phyloP scores from a whole-genome alignment of 495 filamentous ascomycete genomes.

The Diplogelasinospora grovesii region DNA sequence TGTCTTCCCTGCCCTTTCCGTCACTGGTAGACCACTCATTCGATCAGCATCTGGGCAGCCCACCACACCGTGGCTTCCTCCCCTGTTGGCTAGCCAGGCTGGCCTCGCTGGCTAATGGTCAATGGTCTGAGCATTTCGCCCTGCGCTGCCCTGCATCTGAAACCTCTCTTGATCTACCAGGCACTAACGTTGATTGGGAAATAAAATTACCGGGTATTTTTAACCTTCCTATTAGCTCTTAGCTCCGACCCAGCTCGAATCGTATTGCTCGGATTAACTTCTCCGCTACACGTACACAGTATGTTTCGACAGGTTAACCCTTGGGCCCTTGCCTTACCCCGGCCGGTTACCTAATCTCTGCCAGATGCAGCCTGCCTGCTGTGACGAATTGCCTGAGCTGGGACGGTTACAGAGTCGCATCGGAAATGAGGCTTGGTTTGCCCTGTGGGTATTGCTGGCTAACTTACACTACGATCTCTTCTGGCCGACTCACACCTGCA shows the following conservation, averaged over 20 bases:
- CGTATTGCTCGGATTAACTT: constrained; percentile 7
- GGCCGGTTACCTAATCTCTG: constrained; percentile 1
- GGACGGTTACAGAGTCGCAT: constrained; percentile 11
- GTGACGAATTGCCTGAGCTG: background rate
- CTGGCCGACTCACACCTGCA: background rate
- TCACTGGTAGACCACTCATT: no score
- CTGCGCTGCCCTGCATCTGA: no score
- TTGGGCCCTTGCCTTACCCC: background rate
- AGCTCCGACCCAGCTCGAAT: background rate
- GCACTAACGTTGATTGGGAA: no score
- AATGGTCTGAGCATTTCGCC: no score
- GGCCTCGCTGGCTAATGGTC: no score
- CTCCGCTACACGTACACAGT: background rate
- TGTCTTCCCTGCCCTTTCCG: no score
- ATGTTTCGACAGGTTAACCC: no score
- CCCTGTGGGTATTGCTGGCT: constrained; percentile 3
- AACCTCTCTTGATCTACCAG: no score
- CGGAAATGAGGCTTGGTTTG: constrained; percentile 15
- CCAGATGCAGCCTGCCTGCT: background rate
- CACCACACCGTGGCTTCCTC: no score
- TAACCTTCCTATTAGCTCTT: background rate
- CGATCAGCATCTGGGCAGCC: no score
- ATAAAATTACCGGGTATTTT: background rate
- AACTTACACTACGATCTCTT: background rate
- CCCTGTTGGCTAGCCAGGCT: no score